phyloP scores from a whole-genome alignment of 2,329 filamentous ascomycete genomes.

The Phoma herbarum region DNA sequence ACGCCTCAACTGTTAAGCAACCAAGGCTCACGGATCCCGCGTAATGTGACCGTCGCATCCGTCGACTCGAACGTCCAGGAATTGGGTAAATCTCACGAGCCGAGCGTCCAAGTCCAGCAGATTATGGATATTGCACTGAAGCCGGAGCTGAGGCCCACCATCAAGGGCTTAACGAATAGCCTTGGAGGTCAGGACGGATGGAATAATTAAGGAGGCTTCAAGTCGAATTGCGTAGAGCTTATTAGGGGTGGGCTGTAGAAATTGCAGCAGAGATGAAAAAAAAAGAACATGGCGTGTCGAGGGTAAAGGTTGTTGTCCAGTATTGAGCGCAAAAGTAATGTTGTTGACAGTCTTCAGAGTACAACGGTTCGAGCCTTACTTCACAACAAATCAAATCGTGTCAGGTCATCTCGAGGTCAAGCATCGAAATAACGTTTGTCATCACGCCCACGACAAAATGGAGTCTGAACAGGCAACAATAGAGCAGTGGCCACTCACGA shows the following conservation, averaged over 20 bases:
- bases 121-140: slow-evolving; percentile 18
- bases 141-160: slow-evolving; percentile 12
- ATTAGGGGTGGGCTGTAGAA: slow-evolving; percentile 17
- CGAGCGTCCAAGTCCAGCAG: slow-evolving; percentile 10
- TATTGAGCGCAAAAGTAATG: neutral
- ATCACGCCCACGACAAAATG: too few relatives aligned
- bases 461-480: too few relatives aligned
- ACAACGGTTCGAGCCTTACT: too few relatives aligned
- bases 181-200: slow-evolving; percentile 23
- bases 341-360: too few relatives aligned
- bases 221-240: slow-evolving; percentile 17
- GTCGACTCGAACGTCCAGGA: slow-evolving; percentile 13
- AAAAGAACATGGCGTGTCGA: slow-evolving; percentile 23
- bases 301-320: slow-evolving; percentile 19
- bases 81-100: slow-evolving; percentile 10
- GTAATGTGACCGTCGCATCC: neutral
- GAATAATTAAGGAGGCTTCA: slow-evolving; percentile 17
- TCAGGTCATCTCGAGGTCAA: too few relatives aligned
- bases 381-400: too few relatives aligned
- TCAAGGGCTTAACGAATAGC: slow-evolving; percentile 15
- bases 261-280: slow-evolving; percentile 21
- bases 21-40: slow-evolving; percentile 6
- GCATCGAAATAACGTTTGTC: too few relatives aligned
- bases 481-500: too few relatives aligned
- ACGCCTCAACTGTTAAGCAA: slow-evolving; percentile 1